Evolutionary conservation across 2,329 filamentous ascomycete genomes (phyloP), one percentile per base, ranked within the genome.

Genomic region (Botrytis hyacinthi): DNA sequence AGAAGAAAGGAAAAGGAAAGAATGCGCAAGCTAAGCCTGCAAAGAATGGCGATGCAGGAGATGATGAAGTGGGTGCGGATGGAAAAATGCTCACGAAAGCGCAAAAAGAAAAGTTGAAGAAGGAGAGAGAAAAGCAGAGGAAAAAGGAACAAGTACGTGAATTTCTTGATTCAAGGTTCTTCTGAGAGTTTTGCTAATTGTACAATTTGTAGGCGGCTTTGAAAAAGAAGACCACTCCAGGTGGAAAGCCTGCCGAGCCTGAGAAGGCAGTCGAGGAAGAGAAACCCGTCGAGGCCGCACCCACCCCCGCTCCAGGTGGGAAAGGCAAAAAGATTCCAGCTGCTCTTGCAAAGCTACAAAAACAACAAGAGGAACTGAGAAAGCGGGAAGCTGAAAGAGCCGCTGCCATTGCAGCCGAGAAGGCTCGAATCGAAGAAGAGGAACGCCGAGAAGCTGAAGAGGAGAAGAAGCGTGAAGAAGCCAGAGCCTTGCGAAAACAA

Each of bases 41-140:
- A 29, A 76, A 85, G 76, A 82, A 83, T 61, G 81, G 83, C 29
- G 82, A 85, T 69, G 82, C 83, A 66, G 82, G 83, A 26, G 86
- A 84, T 37, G 87, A 85, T 9, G 86, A 86, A 29, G 86, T 84
- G 18, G 89, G 83, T 12, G 87, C 86, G 6, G 85, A 86, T 74
- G 91, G 91, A 62, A 89, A 90, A 72, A 87, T 98, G 67, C 90
- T 98, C 85, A 97, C 94, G 57, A 99, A 98, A 89, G 96, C 97
- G 74, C 95, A 99, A 85, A 99, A 99, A 86, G 96, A 99, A 83
- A 97, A 94, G 84, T 87, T 95, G 80, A 98, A 95, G 88, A 99
- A 98, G 85, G 96, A 99, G 86, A 91, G 94, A 75, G 96, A 99
- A 86, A 99, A 99, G 90, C 93, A 96, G 85, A 89, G 95, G 78